Evolutionary conservation across 768 basidiomycete species (phyloP), one percentile per base, ranked within the genome.

Genomic region (Suillus clintonianus): DNA sequence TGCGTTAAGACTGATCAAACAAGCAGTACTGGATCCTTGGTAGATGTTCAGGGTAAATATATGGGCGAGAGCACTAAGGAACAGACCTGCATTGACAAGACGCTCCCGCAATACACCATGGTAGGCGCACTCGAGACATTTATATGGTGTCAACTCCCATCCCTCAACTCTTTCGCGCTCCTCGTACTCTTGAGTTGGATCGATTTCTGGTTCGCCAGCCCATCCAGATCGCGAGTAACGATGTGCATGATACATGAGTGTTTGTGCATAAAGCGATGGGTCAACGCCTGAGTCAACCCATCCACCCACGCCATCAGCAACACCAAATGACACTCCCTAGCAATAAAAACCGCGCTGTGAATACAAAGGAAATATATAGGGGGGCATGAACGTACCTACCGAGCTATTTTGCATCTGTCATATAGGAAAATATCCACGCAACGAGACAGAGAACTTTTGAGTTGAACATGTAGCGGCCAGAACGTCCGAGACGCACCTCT

Each of bases 261-360:
- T 86, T 77, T 97, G 95, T 1, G 94, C 89, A 79, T 96, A 98
- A 51, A 96, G 79, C 0, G 94, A 89, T 1, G 94, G 94, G 76
- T 97, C 94, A 59, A 93, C 85, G 17, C 93, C 91, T 32, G 86
- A 85, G 42, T 89, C 86, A 55, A 86, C 84, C 96, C 96, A 98
- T 22, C 95, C 95, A 2, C 95, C 95, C 5, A 97, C 95, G 22
- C 95, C 95, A 69, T 98, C 95, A 43, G 95, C 92, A 5, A 97
- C 86, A 42, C 93, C 94, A 60, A 97, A 81, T 2, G 90, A 85
- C 34, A 92, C 73, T 27, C 91, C 91, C 91, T 93, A 36, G n/a
- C 27, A 0, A 53, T 27, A 41, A 36, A 61, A 41, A 34, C 51
- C 22, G 67, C 71, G 74, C 57, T 77, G 66, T 63, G 66, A 67